Percentiles rank a stretch among this genome's conserved stretches.
phyloP scores from a whole-genome alignment of 176 grass and related monocot species.

The Aegilops longissima region DNA sequence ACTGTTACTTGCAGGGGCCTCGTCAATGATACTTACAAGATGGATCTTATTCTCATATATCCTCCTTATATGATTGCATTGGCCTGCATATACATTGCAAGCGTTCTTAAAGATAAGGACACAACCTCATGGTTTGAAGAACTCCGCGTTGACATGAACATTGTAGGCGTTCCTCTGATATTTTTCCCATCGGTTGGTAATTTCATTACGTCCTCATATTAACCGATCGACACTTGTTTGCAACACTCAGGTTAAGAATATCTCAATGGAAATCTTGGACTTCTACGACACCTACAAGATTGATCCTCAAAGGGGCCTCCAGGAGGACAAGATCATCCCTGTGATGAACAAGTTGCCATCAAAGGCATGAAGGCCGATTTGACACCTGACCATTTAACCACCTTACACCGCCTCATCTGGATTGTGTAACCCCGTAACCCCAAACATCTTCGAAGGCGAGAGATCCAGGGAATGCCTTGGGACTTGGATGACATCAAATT shows the following conservation, averaged over 20 bases:
- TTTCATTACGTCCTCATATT: neutral
- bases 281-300: slow-evolving; percentile 80
- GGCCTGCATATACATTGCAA: slow-evolving; percentile 89
- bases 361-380: slow-evolving; percentile 42
- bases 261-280: slow-evolving; percentile 82
- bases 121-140: slow-evolving; percentile 82
- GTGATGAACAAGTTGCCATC: slow-evolving; percentile 70
- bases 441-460: neutral
- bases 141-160: slow-evolving; percentile 87
- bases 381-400: neutral
- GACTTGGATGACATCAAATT: neutral
- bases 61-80: slow-evolving; percentile 93
- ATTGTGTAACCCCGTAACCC: neutral
- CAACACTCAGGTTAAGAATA: slow-evolving; percentile 71
- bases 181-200: neutral
- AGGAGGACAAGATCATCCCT: slow-evolving; percentile 66
- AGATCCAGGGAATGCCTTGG: neutral
- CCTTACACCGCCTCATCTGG: neutral
- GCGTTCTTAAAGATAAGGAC: slow-evolving; percentile 79
- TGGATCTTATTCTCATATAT: slow-evolving; percentile 89
- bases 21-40: slow-evolving; percentile 96
- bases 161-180: slow-evolving; percentile 28
- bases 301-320: slow-evolving; percentile 52
- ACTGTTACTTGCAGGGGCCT: slow-evolving; percentile 60
- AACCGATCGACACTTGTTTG: neutral